Conservation (phyloP, 2,329 filamentous ascomycete genomes). For the Tolypocladium endophyticum region DNA sequence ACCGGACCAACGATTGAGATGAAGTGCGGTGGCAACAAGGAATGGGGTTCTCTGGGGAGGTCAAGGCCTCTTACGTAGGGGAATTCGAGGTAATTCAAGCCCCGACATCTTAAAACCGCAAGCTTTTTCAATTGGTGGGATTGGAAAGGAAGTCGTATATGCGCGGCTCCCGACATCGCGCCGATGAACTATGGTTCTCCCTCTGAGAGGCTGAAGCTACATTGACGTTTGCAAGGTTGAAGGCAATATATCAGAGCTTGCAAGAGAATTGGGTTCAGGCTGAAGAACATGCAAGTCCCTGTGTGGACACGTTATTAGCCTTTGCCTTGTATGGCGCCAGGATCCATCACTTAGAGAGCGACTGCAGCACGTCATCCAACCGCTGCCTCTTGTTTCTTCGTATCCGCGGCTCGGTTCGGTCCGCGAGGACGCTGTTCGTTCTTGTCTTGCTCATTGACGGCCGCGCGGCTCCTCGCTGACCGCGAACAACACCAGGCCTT, state of each 20-base stretch:
- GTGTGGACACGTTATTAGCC: not conserved
- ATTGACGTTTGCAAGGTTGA: not conserved
- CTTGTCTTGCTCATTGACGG: constrained; percentile 6
- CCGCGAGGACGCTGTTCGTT: constrained; percentile 5
- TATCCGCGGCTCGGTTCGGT: constrained; percentile 10
- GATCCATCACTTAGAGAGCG: not conserved
- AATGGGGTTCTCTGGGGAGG: not conserved
- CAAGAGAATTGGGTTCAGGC: not conserved
- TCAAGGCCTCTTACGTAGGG: not conserved
- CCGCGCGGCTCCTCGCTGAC: not conserved
- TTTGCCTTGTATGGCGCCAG: not conserved
- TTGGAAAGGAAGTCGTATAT: not conserved
- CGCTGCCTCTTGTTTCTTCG: constrained; percentile 21
- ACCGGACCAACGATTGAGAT: not conserved
- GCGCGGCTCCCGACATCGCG: not conserved
- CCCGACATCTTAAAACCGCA: not conserved
- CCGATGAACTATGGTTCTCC: not conserved
- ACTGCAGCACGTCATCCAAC: constrained; percentile 22
- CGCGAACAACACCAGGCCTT: constrained; percentile 7
- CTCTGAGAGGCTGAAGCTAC: not conserved
- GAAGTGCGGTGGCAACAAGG: not conserved
- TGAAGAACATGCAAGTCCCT: not conserved
- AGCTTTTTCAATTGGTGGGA: not conserved
- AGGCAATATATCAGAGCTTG: not conserved
- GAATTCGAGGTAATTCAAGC: not conserved